phyloP scores from a whole-genome alignment of 2,329 filamentous ascomycete species.

The Talaromyces piceae region DNA sequence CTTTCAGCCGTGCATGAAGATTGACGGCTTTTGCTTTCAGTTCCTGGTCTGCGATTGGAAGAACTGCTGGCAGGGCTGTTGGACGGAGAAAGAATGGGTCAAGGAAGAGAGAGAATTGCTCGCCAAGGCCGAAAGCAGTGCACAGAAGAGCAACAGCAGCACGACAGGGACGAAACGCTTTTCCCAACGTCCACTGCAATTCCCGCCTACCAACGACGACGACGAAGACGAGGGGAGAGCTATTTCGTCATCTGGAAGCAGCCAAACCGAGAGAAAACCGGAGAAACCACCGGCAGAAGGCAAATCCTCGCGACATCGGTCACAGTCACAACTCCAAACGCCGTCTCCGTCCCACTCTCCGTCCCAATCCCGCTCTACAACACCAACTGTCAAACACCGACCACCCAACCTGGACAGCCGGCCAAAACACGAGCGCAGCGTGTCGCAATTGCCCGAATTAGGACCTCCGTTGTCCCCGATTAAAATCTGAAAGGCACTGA shows the following conservation, averaged over 20 bases:
- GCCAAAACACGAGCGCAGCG: slow-evolving; percentile 24
- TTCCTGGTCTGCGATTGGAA: slow-evolving; percentile 94
- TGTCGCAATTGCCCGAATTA: slow-evolving; percentile 41
- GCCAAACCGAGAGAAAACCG: slow-evolving; percentile 37
- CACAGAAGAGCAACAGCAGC: slow-evolving; percentile 16
- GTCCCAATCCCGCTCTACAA: background rate
- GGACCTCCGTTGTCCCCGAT: slow-evolving; percentile 43
- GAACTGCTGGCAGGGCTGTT: slow-evolving; percentile 94
- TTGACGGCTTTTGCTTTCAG: slow-evolving; percentile 90
- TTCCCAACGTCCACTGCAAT: background rate
- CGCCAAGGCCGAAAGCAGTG: slow-evolving; percentile 21
- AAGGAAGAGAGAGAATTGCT: slow-evolving; percentile 44
- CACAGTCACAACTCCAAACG: slow-evolving; percentile 24
- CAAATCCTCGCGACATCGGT: slow-evolving; percentile 24
- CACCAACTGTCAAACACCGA: slow-evolving; percentile 6
- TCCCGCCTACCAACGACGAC: slow-evolving; percentile 9
- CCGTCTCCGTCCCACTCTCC: slow-evolving; percentile 9
- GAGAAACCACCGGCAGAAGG: slow-evolving; percentile 22
- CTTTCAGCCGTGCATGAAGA: slow-evolving; percentile 95
- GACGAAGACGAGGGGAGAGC: slow-evolving; percentile 45
- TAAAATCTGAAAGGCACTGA: slow-evolving; percentile 27
- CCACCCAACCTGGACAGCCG: slow-evolving; percentile 24
- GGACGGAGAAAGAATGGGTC: slow-evolving; percentile 74
- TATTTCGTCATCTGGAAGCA: slow-evolving; percentile 59
- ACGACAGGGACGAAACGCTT: slow-evolving; percentile 13